phyloP scores from a whole-genome alignment of 345 rosid species.

The Eucalyptus lansdowneana region DNA sequence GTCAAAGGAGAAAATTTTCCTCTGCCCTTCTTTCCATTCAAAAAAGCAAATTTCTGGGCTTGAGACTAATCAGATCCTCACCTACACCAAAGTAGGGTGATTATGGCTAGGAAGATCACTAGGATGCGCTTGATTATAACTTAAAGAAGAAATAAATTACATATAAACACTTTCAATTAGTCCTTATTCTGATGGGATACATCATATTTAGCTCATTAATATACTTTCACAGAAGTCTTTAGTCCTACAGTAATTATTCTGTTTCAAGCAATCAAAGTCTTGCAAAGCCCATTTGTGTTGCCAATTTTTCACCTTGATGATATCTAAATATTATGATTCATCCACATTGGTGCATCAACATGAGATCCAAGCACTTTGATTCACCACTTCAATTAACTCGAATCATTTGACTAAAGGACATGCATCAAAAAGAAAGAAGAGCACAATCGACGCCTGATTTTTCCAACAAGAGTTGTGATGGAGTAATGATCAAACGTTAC shows the following conservation, averaged over 20 bases:
- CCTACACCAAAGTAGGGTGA: background rate
- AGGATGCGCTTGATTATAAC: background rate
- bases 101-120: background rate
- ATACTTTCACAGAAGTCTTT: background rate
- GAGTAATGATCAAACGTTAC: background rate
- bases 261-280: background rate
- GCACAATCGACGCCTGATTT: background rate
- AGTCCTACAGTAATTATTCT: background rate
- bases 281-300: background rate
- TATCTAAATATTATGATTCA: background rate
- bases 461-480: background rate
- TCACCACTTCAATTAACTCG: background rate
- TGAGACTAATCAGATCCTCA: background rate
- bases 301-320: background rate
- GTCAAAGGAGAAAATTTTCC: background rate
- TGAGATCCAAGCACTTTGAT: background rate
- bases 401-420: background rate
- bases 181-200: background rate
- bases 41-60: background rate
- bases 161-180: background rate
- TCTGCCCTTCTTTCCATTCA: background rate
- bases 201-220: background rate
- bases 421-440: background rate
- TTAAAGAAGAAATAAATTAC: background rate
- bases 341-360: background rate